Base-by-base conservation (phyloP, 345 rosid species). In the Eucalyptus regnans region DNA sequence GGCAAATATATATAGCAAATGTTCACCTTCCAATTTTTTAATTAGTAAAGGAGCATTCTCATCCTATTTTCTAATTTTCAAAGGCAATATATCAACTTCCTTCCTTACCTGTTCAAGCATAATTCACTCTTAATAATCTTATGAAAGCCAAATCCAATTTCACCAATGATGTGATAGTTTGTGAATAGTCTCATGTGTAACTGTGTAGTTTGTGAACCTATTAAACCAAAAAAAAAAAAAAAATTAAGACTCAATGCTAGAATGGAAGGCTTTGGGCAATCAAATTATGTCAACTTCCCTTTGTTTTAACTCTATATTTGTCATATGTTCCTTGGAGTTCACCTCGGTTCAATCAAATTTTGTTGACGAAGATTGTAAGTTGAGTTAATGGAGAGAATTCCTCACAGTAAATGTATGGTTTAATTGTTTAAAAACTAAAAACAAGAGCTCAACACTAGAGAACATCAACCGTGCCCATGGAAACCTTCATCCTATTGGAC, bases 191-290 rank as follows among this genome's bases (percentile, higher is more conserved):
- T 29, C 13, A 64, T 29, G 71, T 29, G 71, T 64, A 64, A 13
- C 37, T 29, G 33, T 11, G 37, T 29, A 64, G 71, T 64, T 29
- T 64, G 71, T 64, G 52, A 84, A 84, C 37, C 25, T 31, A 48
- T 10, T 49, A 11, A 84, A 12, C 33, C 71, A 37, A 41, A 23
- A 54, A 10, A 13, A 87, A n/a, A 89, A 86, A 83, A 5, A 50
- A 48, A 50, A 48, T 83, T 76, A 88, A 41, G 71, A 95, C 97
- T 91, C 90, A 97, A 99, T 37, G 98, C 98, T 92, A 97, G 99
- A 93, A 97, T 97, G 90, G 99, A 93, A 91, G 99, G 44, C 44
- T 43, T 2, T 43, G 7, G 44, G 44, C 44, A 0, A 43, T 43
- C 44, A 43, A 43, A 43, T 43, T 43, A 5, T 43, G 44, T 43